A percentile compares a stretch with the other conserved stretches of the same genome.
Evolutionary conservation across 305 asterid species (phyloP).

Genomic region (Solanum aculeatissimum): DNA sequence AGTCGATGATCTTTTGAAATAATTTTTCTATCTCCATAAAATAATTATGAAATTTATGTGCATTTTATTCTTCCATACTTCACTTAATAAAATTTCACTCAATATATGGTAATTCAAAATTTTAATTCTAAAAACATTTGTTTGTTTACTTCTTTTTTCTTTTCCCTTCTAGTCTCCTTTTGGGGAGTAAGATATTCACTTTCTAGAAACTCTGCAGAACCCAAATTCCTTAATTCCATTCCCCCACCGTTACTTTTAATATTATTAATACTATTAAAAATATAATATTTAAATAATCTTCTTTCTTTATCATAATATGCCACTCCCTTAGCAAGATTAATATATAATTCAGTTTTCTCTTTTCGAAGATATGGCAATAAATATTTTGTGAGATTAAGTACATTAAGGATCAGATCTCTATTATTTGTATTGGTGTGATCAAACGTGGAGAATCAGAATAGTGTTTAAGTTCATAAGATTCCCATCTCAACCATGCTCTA

Average conservation of each 20-base stretch:
- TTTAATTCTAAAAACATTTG: background rate
- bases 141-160: background rate
- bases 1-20: too few relatives aligned
- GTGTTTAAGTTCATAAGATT: background rate
- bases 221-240: background rate
- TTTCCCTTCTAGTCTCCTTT: conserved; percentile 17
- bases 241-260: background rate
- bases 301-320: background rate
- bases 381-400: background rate
- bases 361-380: background rate
- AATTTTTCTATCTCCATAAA: too few relatives aligned
- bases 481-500: background rate
- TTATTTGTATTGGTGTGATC: background rate
- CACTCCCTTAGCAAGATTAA: background rate
- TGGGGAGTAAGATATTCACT: conserved; percentile 29
- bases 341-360: background rate
- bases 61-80: rapidly evolving
- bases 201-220: conserved; percentile 20
- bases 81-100: too few relatives aligned
- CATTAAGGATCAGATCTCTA: background rate
- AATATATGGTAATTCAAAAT: too few relatives aligned
- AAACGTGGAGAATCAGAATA: background rate
- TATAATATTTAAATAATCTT: background rate
- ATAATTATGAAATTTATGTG: too few relatives aligned
- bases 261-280: background rate